A percentile compares a stretch with the other conserved stretches of the same genome.
Evolutionary conservation across 2,329 filamentous ascomycete species (phyloP).

Genomic region (Clarireedia sp.): DNA sequence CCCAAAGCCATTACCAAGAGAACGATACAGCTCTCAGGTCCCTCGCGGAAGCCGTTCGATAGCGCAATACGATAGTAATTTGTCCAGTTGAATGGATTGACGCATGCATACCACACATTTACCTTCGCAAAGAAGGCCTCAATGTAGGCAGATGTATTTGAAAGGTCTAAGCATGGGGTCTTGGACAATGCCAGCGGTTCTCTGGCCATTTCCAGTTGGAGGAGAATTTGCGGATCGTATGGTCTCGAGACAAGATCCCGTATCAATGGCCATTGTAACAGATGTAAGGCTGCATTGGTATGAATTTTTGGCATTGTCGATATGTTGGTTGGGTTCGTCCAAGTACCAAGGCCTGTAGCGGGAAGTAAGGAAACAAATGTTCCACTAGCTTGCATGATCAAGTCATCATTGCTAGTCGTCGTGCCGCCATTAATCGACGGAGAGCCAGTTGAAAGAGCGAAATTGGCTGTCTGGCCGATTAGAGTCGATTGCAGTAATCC

Average conservation of each 20-base stretch:
- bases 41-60: slow-evolving; percentile 68
- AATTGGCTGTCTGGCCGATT: slow-evolving; percentile 41
- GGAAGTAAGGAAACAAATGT: slow-evolving; percentile 49
- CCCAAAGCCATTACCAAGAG: slow-evolving; percentile 70
- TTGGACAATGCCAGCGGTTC: slow-evolving; percentile 64
- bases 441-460: slow-evolving; percentile 53
- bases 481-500: slow-evolving; percentile 67
- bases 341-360: slow-evolving; percentile 62
- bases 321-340: slow-evolving; percentile 61
- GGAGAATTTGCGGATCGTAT: slow-evolving; percentile 72
- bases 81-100: slow-evolving; percentile 75
- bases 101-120: slow-evolving; percentile 79
- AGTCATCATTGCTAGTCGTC: slow-evolving; percentile 49
- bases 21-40: slow-evolving; percentile 75
- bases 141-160: slow-evolving; percentile 66
- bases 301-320: slow-evolving; percentile 82
- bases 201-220: slow-evolving; percentile 73
- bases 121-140: slow-evolving; percentile 74
- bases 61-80: slow-evolving; percentile 68
- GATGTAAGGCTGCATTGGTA: slow-evolving; percentile 70
- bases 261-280: slow-evolving; percentile 75
- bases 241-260: slow-evolving; percentile 67
- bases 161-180: slow-evolving; percentile 60
- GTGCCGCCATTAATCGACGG: slow-evolving; percentile 59
- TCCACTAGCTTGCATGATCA: slow-evolving; percentile 36